Conservation (phyloP, 2,329 filamentous ascomycete species). For the Thelonectria blattea region DNA sequence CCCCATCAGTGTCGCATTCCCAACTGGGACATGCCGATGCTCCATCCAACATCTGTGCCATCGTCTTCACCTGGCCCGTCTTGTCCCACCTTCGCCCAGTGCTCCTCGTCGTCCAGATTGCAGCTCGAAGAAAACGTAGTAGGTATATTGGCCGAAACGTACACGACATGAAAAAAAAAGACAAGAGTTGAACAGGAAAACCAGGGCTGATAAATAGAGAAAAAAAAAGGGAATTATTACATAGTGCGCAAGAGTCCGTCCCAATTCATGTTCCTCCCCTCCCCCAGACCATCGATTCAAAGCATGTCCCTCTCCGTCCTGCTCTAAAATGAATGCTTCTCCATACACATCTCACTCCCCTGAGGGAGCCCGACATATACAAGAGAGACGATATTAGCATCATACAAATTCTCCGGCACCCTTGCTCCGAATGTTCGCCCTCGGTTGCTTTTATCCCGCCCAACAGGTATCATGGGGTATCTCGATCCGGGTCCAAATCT, state of each 20-base stretch:
- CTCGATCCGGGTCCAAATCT: slow-evolving; percentile 33
- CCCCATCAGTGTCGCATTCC: neutral
- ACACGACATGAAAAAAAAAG: slow-evolving; percentile 35
- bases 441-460: slow-evolving; percentile 32
- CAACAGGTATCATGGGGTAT: slow-evolving; percentile 38
- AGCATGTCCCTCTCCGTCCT: slow-evolving; percentile 27
- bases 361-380: slow-evolving; percentile 23
- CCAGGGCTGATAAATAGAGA: slow-evolving; percentile 38
- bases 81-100: neutral
- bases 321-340: slow-evolving; percentile 25
- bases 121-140: slow-evolving; percentile 22
- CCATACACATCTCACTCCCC: slow-evolving; percentile 22
- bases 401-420: slow-evolving; percentile 27
- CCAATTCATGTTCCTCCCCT: slow-evolving; percentile 31
- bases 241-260: slow-evolving; percentile 49
- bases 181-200: slow-evolving; percentile 34
- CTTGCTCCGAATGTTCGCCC: slow-evolving; percentile 26
- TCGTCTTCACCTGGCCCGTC: neutral
- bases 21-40: neutral
- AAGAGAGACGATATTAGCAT: slow-evolving; percentile 35
- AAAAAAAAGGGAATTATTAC: slow-evolving; percentile 55
- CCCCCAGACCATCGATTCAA: slow-evolving; percentile 36
- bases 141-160: slow-evolving; percentile 36
- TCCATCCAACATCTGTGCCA: neutral
- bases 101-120: neutral